These are phyloP conservation scores for Penicillium canescens DNA, from an alignment of 495 filamentous ascomycete genomes.

Conservation along the genomic window DNA sequence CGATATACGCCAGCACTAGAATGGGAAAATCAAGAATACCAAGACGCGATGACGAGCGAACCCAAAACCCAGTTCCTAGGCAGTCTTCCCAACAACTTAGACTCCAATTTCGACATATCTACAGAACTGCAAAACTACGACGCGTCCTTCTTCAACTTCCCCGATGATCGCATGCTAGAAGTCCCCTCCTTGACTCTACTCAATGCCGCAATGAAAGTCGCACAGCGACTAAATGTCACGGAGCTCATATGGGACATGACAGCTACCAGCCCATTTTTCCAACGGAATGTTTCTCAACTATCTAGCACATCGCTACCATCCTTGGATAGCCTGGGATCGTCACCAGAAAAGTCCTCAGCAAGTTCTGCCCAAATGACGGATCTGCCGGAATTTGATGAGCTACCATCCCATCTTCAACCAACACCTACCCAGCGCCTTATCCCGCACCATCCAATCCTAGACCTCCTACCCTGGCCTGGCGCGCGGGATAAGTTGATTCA, in stretches of 20 bases:
- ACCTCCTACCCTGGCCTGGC: constrained; percentile 51
- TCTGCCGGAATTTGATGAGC: neutral
- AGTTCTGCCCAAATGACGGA: constrained; percentile 4
- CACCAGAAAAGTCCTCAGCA: constrained; percentile 33
- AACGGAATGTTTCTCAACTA: constrained; percentile 15
- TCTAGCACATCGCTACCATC: constrained; percentile 34
- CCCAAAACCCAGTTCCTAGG: constrained; percentile 1
- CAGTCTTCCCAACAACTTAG: neutral
- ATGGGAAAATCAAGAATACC: neutral
- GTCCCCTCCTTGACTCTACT: constrained; percentile 27
- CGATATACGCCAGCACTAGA: too few relatives aligned
- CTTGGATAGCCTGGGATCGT: constrained; percentile 16
- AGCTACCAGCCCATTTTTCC: constrained; percentile 27
- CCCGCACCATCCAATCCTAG: constrained; percentile 51
- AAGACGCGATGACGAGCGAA: neutral
- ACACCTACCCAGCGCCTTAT: constrained; percentile 27
- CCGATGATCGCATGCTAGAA: constrained; percentile 26
- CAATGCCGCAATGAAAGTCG: constrained; percentile 25
- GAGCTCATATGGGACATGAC: constrained; percentile 26
- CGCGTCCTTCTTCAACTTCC: constrained; percentile 27
- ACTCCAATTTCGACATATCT: constrained; percentile 9
- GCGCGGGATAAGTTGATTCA: constrained; percentile 46
- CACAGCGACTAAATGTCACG: constrained; percentile 22
- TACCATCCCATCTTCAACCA: constrained; percentile 30
- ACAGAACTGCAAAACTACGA: constrained; percentile 22